A percentile compares a stretch with the other conserved stretches of the same genome.
Conservation (phyloP, 164 flowering plant genomes). For the Cinnamomum micranthum region DNA sequence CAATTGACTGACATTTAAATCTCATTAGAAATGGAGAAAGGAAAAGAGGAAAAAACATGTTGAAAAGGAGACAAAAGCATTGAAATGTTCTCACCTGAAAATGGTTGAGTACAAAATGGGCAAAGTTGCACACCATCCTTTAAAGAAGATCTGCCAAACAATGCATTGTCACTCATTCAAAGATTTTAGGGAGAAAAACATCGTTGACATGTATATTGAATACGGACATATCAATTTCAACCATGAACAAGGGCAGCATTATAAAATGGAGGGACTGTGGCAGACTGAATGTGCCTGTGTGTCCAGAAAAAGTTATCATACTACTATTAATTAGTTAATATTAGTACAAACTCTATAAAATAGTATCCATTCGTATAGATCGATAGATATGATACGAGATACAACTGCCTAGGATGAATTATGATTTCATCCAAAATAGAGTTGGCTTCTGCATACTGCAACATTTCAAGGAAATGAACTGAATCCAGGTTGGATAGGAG, state of each 20-base stretch:
- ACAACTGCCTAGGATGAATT: too few relatives aligned
- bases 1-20: background rate
- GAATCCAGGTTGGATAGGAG: background rate
- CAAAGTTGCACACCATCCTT: constrained; percentile 72
- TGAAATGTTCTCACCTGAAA: constrained; percentile 51
- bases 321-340: background rate
- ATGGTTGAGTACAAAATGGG: constrained; percentile 87
- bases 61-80: too few relatives aligned
- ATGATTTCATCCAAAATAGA: background rate
- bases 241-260: background rate
- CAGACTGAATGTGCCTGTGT: background rate
- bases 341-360: too few relatives aligned
- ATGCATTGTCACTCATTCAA: background rate
- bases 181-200: background rate
- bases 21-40: background rate
- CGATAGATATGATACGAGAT: too few relatives aligned
- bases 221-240: background rate
- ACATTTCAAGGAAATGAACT: background rate
- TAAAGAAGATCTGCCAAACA: constrained; percentile 55
- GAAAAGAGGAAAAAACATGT: background rate
- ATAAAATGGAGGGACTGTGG: background rate
- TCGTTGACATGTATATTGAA: background rate
- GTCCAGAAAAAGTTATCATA: background rate
- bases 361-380: too few relatives aligned
- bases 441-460: background rate